A percentile compares a stretch with the other conserved stretches of the same genome.
phyloP scores from a whole-genome alignment of 352 stramenopile species.

The Pythium diclinum region DNA sequence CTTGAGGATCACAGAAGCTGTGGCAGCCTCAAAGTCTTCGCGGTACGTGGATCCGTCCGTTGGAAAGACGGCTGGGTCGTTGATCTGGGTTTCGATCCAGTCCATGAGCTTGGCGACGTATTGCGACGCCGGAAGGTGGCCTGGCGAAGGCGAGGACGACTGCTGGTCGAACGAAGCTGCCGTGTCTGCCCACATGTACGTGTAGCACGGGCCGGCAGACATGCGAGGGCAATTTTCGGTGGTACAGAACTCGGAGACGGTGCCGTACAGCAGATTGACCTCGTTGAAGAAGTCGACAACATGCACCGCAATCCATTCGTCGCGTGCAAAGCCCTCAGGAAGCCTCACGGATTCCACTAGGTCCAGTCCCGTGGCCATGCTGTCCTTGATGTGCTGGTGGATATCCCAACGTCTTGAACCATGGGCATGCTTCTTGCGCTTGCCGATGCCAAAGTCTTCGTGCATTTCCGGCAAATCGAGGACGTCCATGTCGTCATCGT shows the following conservation, averaged over 20 bases:
- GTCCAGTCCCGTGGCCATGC: slow-evolving; percentile 53
- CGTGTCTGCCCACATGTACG: slow-evolving; percentile 85
- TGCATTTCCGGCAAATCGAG: slow-evolving; percentile 31
- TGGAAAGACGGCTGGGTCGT: slow-evolving; percentile 65
- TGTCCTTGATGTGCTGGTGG: slow-evolving; percentile 70
- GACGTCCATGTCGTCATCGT: not conserved
- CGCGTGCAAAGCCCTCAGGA: slow-evolving; percentile 51
- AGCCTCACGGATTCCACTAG: slow-evolving; percentile 61
- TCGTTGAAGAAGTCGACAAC: slow-evolving; percentile 94
- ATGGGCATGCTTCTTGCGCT: slow-evolving; percentile 51
- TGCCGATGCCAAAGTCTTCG: slow-evolving; percentile 52
- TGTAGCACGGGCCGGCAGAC: slow-evolving; percentile 79
- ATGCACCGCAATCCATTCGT: slow-evolving; percentile 76
- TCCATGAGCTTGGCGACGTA: slow-evolving; percentile 86
- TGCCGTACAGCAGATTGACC: slow-evolving; percentile 88
- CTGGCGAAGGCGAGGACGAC: slow-evolving; percentile 37
- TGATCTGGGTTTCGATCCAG: slow-evolving; percentile 87
- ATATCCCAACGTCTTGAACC: slow-evolving; percentile 65
- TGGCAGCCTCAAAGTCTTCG: slow-evolving; percentile 20
- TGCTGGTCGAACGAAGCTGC: slow-evolving; percentile 7
- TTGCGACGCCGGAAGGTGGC: slow-evolving; percentile 62
- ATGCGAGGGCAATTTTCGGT: slow-evolving; percentile 60
- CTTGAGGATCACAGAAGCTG: slow-evolving; percentile 88
- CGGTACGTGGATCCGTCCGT: slow-evolving; percentile 22
- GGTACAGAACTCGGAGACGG: slow-evolving; percentile 83